Base-by-base conservation (phyloP, 352 stramenopile genomes). In the Globisporangium irregulare region DNA sequence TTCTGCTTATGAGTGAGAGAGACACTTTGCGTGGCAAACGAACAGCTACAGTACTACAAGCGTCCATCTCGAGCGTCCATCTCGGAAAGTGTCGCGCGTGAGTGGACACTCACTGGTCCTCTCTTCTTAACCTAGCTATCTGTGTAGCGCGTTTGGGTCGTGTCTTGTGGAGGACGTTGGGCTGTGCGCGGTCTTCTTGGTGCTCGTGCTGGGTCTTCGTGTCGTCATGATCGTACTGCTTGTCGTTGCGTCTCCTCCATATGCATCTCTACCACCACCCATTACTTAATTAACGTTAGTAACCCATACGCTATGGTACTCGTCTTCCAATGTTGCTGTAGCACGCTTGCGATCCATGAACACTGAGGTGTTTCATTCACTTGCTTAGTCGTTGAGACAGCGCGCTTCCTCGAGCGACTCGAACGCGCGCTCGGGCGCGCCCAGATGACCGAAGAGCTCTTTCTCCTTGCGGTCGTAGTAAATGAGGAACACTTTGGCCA, bases 401-500 rank as follows among this genome's bases (percentile, higher is more conserved):
- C 61, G 61, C 29, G 22, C 50, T 59, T 66, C 61, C 50, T 66
- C 61, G 34, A 66, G 50, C 15, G 36, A 54, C 41, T 66, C 61
- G 27, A 66, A 57, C 27, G 20, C 46, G 46, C 61, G 61, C 61
- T 66, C 24, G 1, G 61, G 61, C 12, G 43, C 34, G 1, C 50
- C 9, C 46, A 66, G 4, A 32, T 66, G 48, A 8, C 61, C 61
- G n/a, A 66, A 66, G 43, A 66, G 61, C 18, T 66, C 61, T 3
- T 58, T 66, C 46, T 66, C 61, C 50, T 66, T 66, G 9, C 27
- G 25, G 15, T 66, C 61, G 20, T 66, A 66, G 27, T 59, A 56
- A 22, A 51, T 46, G 27, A 66, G 15, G 46, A 66, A 66, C 9
- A 67, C 51, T 46, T 66, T 66, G 27, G 58, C 50, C 41, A 66